These are phyloP conservation scores for Buxus sempervirens DNA, from an alignment of 164 flowering plant genomes.

Conservation along the genomic window DNA sequence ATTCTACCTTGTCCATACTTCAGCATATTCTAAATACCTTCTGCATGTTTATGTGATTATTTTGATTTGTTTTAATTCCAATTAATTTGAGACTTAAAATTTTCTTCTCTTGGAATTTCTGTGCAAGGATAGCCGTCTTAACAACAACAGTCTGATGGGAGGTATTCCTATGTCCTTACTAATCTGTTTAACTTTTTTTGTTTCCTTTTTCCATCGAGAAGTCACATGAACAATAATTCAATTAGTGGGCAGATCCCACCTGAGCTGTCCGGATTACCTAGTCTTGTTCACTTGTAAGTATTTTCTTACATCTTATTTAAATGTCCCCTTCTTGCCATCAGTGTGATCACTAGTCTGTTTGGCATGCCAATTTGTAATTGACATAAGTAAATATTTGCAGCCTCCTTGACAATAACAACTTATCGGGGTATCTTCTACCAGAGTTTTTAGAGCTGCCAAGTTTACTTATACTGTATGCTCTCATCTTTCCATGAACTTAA, in stretches of 20 bases:
- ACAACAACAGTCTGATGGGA: too few relatives aligned
- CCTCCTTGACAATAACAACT: conserved; percentile 90
- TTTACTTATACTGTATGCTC: conserved; percentile 69
- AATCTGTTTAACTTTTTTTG: not conserved
- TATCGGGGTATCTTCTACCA: conserved; percentile 85
- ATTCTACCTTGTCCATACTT: too few relatives aligned
- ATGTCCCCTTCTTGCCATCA: not conserved
- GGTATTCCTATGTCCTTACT: too few relatives aligned
- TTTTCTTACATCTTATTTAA: not conserved
- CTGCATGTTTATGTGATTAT: too few relatives aligned
- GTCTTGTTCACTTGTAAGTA: conserved; percentile 82
- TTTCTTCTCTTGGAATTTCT: too few relatives aligned
- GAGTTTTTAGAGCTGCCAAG: conserved; percentile 60
- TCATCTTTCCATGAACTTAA: conserved; percentile 12
- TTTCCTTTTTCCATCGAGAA: conserved; percentile 23
- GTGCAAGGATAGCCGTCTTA: too few relatives aligned
- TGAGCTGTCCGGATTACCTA: conserved; percentile 59
- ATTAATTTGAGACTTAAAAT: too few relatives aligned
- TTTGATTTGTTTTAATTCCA: too few relatives aligned
- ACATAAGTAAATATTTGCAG: conserved; percentile 41
- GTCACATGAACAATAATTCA: conserved; percentile 95
- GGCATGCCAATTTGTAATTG: conserved; percentile 2
- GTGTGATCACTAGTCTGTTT: conserved; percentile 4
- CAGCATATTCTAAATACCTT: too few relatives aligned
- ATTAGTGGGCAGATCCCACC: conserved; percentile 83